Percentiles rank a stretch among this genome's conserved stretches.
Evolutionary conservation across 2,329 filamentous ascomycete species (phyloP).

Genomic region (Exophiala lecanii-corni): DNA sequence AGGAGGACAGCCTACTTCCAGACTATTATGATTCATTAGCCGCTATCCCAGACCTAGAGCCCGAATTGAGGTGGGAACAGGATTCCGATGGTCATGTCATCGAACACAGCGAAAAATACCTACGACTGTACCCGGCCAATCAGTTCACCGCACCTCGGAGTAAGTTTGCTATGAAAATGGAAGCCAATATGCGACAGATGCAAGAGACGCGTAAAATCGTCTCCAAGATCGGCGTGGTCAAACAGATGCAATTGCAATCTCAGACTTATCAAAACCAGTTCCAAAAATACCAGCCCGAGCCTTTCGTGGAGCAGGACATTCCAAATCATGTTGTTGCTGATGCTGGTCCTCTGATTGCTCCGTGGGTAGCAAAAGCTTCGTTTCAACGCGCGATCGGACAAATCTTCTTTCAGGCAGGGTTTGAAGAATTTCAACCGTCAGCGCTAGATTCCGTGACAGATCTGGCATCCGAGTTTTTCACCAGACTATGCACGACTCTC

Average conservation of each 20-base stretch:
- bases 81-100: conserved; percentile 85
- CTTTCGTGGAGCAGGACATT: conserved; percentile 81
- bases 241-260: conserved; percentile 98
- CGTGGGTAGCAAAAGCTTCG: conserved; percentile 74
- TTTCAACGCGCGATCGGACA: conserved; percentile 89
- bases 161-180: conserved; percentile 71
- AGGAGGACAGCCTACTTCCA: conserved; percentile 77
- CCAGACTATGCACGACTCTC: conserved; percentile 73
- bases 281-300: conserved; percentile 87
- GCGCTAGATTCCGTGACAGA: conserved; percentile 87
- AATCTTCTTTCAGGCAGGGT: conserved; percentile 92
- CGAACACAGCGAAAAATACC: conserved; percentile 78
- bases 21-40: conserved; percentile 92
- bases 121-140: conserved; percentile 70
- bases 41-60: conserved; percentile 76
- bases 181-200: conserved; percentile 88
- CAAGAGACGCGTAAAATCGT: conserved; percentile 95
- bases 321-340: conserved; percentile 86
- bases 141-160: conserved; percentile 72
- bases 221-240: conserved; percentile 94
- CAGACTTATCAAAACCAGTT: conserved; percentile 99
- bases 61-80: conserved; percentile 78
- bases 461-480: conserved; percentile 82
- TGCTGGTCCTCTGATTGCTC: conserved; percentile 80
- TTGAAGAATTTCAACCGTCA: conserved; percentile 94